Conservation (phyloP, 441 rosid genomes). For the Brassica balearica region DNA sequence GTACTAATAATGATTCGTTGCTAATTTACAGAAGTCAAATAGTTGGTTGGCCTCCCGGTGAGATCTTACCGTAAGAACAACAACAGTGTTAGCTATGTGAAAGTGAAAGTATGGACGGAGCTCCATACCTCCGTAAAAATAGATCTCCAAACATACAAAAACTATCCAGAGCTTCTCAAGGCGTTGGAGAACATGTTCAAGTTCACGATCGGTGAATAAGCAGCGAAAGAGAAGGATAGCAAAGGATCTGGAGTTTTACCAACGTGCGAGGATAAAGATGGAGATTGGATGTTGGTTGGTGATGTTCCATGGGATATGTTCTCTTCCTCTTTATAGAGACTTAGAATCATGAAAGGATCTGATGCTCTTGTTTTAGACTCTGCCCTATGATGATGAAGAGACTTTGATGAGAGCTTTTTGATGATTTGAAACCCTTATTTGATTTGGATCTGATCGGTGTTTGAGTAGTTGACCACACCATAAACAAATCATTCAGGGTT, state of each 20-base stretch:
- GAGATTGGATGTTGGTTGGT: constrained; percentile 64
- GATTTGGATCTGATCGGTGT: constrained; percentile 36
- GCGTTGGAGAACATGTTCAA: too few species aligned
- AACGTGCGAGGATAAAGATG: constrained; percentile 61
- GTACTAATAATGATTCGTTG: too few species aligned
- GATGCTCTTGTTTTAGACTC: constrained; percentile 45
- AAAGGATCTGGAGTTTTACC: constrained; percentile 52
- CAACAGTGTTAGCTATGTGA: too few species aligned
- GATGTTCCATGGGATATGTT: constrained; percentile 68
- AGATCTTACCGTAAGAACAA: too few species aligned
- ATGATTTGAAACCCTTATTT: constrained; percentile 40
- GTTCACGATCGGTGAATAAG: too few species aligned
- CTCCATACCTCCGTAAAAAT: too few species aligned
- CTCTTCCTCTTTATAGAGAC: constrained; percentile 53
- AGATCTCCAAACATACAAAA: too few species aligned
- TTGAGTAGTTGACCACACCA: constrained; percentile 27
- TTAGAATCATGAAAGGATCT: constrained; percentile 57
- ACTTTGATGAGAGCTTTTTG: constrained; percentile 16
- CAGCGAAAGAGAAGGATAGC: too few species aligned
- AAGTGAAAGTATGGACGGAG: too few species aligned
- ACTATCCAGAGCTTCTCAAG: too few species aligned
- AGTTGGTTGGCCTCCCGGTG: too few species aligned
- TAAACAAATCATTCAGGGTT: constrained; percentile 23
- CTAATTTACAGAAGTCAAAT: too few species aligned
- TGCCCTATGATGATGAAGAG: constrained; percentile 15